Percentiles rank a stretch among this genome's conserved stretches.
Conservation (phyloP, 106 monocot genomes). For the Dioscorea alata region DNA sequence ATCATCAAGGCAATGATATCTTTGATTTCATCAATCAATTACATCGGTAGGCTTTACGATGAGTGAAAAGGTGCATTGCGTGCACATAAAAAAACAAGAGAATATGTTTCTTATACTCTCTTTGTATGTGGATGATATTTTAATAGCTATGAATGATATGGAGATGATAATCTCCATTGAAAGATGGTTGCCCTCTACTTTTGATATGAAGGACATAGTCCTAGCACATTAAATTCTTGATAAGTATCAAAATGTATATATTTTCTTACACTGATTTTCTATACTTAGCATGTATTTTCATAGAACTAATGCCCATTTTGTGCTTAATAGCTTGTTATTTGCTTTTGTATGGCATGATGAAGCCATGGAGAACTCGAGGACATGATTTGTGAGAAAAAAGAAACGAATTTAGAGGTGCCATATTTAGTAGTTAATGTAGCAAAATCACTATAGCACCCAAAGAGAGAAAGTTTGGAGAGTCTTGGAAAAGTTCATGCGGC, state of each 20-base stretch:
- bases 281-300: neutral
- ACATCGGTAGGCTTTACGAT: neutral
- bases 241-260: neutral
- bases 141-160: too few relatives aligned
- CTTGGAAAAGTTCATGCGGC: too few relatives aligned
- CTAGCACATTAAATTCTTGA: neutral
- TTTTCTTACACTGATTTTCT: neutral
- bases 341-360: too few relatives aligned
- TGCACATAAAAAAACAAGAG: neutral
- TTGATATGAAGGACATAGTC: neutral
- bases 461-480: too few relatives aligned
- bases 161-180: neutral
- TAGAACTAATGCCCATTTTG: too few relatives aligned
- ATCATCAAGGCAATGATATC: neutral
- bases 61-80: constrained; percentile 1
- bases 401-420: neutral
- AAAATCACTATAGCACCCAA: too few relatives aligned
- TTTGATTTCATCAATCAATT: neutral
- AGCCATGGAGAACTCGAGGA: too few relatives aligned
- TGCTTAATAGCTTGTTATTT: too few relatives aligned
- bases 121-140: neutral
- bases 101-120: neutral
- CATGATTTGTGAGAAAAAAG: neutral
- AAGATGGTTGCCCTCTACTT: neutral
- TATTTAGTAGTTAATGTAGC: too few relatives aligned